These are phyloP conservation scores for Camelina hispida DNA, from an alignment of 345 rosid genomes.

Conservation along the genomic window DNA sequence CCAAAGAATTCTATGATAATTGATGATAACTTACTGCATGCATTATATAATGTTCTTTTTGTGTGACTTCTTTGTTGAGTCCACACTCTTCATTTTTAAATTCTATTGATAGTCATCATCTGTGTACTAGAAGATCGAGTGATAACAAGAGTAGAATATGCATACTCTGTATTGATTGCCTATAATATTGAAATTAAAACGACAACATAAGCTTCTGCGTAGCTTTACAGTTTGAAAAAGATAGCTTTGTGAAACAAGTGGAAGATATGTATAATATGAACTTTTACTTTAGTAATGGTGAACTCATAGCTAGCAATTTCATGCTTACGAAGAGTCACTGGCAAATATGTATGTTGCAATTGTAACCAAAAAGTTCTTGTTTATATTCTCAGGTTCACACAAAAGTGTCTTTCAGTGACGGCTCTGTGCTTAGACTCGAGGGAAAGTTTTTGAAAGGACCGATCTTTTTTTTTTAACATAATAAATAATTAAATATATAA, in stretches of 20 bases:
- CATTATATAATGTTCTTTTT: neutral
- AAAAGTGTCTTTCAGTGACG: slow-evolving; percentile 74
- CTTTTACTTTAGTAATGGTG: no score
- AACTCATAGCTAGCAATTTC: no score
- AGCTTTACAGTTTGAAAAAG: no score
- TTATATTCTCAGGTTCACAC: slow-evolving; percentile 69
- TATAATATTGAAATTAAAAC: no score
- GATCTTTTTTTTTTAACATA: no score
- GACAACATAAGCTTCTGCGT: no score
- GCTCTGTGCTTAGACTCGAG: slow-evolving; percentile 75
- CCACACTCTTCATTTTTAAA: slow-evolving; percentile 6
- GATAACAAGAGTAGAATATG: slow-evolving; percentile 1
- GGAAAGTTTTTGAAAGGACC: no score
- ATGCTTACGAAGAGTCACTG: no score
- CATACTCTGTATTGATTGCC: neutral
- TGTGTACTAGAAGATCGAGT: slow-evolving; percentile 1
- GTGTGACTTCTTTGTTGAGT: slow-evolving; percentile 6
- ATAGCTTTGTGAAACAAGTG: no score
- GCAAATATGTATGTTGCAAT: no score
- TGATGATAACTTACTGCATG: slow-evolving; percentile 46
- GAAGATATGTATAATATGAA: no score
- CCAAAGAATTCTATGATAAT: slow-evolving; percentile 65
- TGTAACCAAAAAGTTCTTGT: neutral
- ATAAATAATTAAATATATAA: no score
- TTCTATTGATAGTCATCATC: slow-evolving; percentile 1